Percentiles rank a stretch among this genome's conserved stretches.
phyloP scores from a whole-genome alignment of 106 monocot genomes.

The Acanthochlamys bracteata region DNA sequence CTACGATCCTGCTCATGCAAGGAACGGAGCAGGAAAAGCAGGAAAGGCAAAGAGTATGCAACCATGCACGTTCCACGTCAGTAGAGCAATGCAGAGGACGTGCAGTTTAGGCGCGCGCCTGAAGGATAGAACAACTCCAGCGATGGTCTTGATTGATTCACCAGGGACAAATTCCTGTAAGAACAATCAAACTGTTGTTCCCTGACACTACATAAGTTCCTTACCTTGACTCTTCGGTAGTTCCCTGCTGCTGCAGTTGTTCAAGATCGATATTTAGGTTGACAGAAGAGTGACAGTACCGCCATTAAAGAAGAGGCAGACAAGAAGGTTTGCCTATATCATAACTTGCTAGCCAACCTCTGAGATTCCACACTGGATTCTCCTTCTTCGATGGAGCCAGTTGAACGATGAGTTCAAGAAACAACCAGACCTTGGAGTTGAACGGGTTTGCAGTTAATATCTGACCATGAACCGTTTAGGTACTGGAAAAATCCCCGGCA shows the following conservation, averaged over 20 bases:
- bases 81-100: conserved; percentile 48
- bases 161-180: conserved; percentile 29
- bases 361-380: conserved; percentile 64
- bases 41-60: conserved; percentile 78
- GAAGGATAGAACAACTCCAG: conserved; percentile 76
- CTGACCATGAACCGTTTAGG: conserved; percentile 70
- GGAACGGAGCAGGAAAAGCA: conserved; percentile 81
- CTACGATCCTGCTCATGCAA: conserved; percentile 31
- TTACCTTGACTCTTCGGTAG: conserved; percentile 46
- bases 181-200: neutral
- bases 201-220: too few relatives aligned
- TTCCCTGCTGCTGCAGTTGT: conserved; percentile 25
- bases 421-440: conserved; percentile 56
- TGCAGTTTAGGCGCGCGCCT: conserved; percentile 43
- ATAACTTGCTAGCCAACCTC: conserved; percentile 64
- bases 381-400: conserved; percentile 35
- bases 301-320: conserved; percentile 70
- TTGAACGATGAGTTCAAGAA: conserved; percentile 36
- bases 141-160: conserved; percentile 49
- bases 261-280: conserved; percentile 15
- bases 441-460: conserved; percentile 61
- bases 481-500: conserved; percentile 66
- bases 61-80: conserved; percentile 79
- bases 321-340: conserved; percentile 57
- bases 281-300: conserved; percentile 23